Evolutionary conservation across 2,329 filamentous ascomycete genomes (phyloP), one percentile per base, ranked within the genome.

Genomic region (Clonostachys rosea): DNA sequence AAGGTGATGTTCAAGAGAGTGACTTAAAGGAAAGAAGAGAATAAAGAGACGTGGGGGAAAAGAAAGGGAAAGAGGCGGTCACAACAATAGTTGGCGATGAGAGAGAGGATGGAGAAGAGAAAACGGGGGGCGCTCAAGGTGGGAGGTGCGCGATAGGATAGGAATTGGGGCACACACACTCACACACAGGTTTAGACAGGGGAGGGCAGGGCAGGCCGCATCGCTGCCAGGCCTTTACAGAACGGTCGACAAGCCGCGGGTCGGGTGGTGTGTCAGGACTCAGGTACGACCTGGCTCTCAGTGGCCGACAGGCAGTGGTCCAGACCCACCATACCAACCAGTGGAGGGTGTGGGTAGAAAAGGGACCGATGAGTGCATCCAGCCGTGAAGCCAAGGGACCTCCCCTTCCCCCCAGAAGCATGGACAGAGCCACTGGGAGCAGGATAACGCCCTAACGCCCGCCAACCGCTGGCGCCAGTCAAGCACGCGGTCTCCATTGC

Each of bases 1-100:
- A 34, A 41, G 34, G 40, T 36, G 34, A 37, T 56, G 59, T 59
- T 62, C 64, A 75, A 77, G 73, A 65, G 73, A 77, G 67, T 66
- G 74, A 77, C 73, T 75, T 39, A 64, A 68, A 74, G 68, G 63
- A 64, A 70, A 71, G 59, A 61, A 70, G 70, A 65, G 72, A 68
- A 62, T 63, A 69, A 70, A 66, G 60, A 62, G 69, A 69, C 64
- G 55, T 52, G 54, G 52, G 54, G 53, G 60, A 59, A 55, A 62
- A 61, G 62, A 58, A 63, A 64, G 57, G 54, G 57, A 62, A 66
- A 69, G 64, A 62, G 60, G 63, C 63, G 59, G 60, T 67, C 64
- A 61, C 59, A 62, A 60, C 65, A 65, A 57, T 60, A 60, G 24
- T 30, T 30, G 24, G 56, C 56, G 59, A 52, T 52, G 61, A 62